Base-by-base conservation (phyloP, 768 basidiomycete species). In the Lentinula aciculospora region DNA sequence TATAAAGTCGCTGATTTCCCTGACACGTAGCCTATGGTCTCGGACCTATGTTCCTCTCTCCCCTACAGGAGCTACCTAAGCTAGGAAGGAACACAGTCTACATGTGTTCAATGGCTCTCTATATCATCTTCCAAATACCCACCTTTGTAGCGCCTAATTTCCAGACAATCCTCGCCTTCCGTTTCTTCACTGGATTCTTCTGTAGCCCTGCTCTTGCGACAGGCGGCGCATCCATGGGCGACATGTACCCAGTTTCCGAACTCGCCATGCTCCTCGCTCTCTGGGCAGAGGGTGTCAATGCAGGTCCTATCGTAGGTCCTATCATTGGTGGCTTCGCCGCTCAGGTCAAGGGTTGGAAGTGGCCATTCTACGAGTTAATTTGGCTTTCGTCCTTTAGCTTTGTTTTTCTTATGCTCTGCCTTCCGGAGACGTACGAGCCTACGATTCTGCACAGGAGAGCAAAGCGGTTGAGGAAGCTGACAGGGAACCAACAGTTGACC, bases 181-280 rank as follows among this genome's bases (percentile, higher is more conserved):
- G 72, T 13, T 72, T 73, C 63, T 57, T 72, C 25, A 67, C 71
- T 1, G 71, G 71, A 4, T 70, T 71, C 57, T 61, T 69, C 21
- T 71, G 71, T 2, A 68, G 65, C 5, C 71, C 72, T 15, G 65
- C 69, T 13, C 67, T 73, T 21, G 72, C 70, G 0, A 73, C 71
- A 13, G 59, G 53, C 27, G 67, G 67, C 15, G 69, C 69, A n/a
- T 66, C 60, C 12, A 48, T 69, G 40, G 64, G 60, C 9, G 68
- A 69, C 44, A 58, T 68, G 5, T 70, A 65, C 44, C 40, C 49
- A 0, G 58, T 62, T 8, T 61, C 63, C 55, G 58, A 68, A 29
- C 62, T 67, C 3, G 65, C 69, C 17, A 64, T 64, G 47, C 67
- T 63, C 5, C 62, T 69, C 53, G 67, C 66, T 1, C 28, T 70